Base-by-base conservation (phyloP, 1,284 basidiomycete species). In the Ustilago bromivora region DNA sequence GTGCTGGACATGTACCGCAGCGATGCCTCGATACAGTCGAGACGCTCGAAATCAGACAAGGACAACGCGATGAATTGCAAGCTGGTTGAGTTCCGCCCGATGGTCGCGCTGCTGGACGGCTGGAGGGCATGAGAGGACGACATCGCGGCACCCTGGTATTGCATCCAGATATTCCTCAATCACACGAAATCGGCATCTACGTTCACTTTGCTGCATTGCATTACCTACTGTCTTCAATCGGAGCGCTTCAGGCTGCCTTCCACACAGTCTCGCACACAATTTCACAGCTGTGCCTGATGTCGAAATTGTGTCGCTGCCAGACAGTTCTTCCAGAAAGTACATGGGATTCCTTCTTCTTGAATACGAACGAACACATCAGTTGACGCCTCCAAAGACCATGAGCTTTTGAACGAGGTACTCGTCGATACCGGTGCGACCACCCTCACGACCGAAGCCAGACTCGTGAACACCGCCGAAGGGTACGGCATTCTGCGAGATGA, bases 381-480 rank as follows among this genome's bases (percentile, higher is more conserved):
- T 76, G 66, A 78, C 66, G 40, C 76, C 72, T 19, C 78, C 79
- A 58, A 82, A 85, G 40, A 82, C 82, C 66, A 85, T 78, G 41
- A 84, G 76, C 72, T 86, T 85, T 54, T 85, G 81, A 13, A 70
- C 57, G 59, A 84, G 59, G 77, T 83, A 96, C 82, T 96, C 94
- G 53, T 91, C 89, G 81, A 96, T 93, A 2, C 94, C 94, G 9
- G 93, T 93, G 38, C 92, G 89, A 28, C 93, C 89, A 11, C 84
- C 84, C 61, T 85, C 84, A 34, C 81, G 66, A 35, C 84, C 82
- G 56, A 85, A 84, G 1, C 95, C 94, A 82, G 92, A 93, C 88
- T 94, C 91, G 87, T 95, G 94, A 56, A 96, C 70, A 88, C 97
- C 97, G 47, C 97, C 97, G 83, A 99, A 99, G 1, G 84, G 84